Conservation (phyloP, 352 stramenopile genomes). For the Globisporangium cylindrosporum region DNA sequence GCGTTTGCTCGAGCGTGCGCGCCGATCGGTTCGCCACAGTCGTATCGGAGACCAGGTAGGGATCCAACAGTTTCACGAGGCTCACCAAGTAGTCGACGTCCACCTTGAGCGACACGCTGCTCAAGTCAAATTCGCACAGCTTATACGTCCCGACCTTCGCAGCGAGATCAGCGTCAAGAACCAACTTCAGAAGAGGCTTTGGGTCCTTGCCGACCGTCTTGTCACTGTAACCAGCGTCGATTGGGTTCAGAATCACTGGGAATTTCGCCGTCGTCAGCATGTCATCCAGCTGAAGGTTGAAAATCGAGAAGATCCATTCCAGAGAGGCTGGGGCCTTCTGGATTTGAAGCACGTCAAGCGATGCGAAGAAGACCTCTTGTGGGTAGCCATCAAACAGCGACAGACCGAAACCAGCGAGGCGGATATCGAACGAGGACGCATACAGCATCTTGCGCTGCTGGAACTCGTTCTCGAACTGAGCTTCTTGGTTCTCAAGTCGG, state of each 20-base stretch:
- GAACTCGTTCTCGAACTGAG: conserved; percentile 65
- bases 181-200: conserved; percentile 65
- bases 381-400: conserved; percentile 75
- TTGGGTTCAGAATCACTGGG: conserved; percentile 79
- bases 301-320: conserved; percentile 73
- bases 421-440: conserved; percentile 79
- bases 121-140: conserved; percentile 69
- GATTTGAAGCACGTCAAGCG: conserved; percentile 70
- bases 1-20: conserved; percentile 53
- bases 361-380: conserved; percentile 84
- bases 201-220: conserved; percentile 56
- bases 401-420: conserved; percentile 70
- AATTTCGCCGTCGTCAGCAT: conserved; percentile 82
- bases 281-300: conserved; percentile 84
- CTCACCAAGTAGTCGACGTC: conserved; percentile 86
- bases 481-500: conserved; percentile 62
- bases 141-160: conserved; percentile 83
- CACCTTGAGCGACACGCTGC: conserved; percentile 70
- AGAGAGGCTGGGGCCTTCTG: conserved; percentile 69
- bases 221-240: conserved; percentile 78
- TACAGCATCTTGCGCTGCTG: conserved; percentile 79
- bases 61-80: conserved; percentile 77
- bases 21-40: conserved; percentile 57
- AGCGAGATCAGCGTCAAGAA: conserved; percentile 71
- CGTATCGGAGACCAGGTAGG: conserved; percentile 69